Base-by-base conservation (phyloP, 495 filamentous ascomycete genomes). In the Evernia prunastri region DNA sequence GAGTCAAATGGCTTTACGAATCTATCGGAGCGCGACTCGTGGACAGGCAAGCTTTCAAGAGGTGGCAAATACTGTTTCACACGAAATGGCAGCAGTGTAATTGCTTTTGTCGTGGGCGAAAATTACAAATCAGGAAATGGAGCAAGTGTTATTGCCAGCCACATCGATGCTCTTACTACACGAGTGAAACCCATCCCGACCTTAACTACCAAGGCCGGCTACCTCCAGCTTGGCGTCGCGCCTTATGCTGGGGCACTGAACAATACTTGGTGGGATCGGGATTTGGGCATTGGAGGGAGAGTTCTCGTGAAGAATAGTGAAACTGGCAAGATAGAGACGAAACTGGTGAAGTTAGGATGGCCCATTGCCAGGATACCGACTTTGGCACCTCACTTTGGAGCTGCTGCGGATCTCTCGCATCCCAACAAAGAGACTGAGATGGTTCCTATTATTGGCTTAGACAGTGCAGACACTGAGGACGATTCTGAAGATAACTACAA, bases 391-490 rank as follows among this genome's bases (percentile, higher is more conserved):
- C 94, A 98, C 74, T 98, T 98, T 68, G 94, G 94, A 31, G 81
- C 87, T 37, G 83, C 87, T 12, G 86, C 92, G 56, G 45, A 63
- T 18, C 75, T 82, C 61, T 91, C 90, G 2, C 83, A 84, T 11
- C 89, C 89, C 73, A 98, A 98, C 73, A 80, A 79, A 67, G 94
- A 98, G 78, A 97, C 94, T 6, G 86, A 98, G 71, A 91, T 92
- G 79, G 91, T 96, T 6, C 94, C 94, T 15, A 92, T 97, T 58
- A 89, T 97, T 67, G 94, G 92, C 8, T 80, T 96, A 54, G 92
- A 96, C 69, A 87, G 86, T 75, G 86, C 85, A 15, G 84, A 88
- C 67, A 84, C 27, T 42, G 70, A 61, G 35, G 67, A 76, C 51
- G 63, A 74, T 13, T 47, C 15, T 5, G 18, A 51, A 3, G 66